phyloP scores from a whole-genome alignment of 495 filamentous ascomycete species.

The Daldinia grandis region DNA sequence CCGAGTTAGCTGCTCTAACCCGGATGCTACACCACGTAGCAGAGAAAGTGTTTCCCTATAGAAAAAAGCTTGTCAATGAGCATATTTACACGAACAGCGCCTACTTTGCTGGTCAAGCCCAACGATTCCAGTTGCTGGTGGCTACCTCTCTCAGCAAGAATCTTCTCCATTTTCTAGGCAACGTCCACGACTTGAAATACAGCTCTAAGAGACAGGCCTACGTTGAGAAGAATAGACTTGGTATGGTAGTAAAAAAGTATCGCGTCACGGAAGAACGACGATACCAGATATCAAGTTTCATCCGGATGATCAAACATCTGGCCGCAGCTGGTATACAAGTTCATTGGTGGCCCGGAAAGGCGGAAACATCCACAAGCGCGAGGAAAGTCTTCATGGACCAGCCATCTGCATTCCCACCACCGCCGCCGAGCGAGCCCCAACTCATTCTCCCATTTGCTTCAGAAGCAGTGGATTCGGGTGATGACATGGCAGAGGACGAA shows the following conservation, averaged over 20 bases:
- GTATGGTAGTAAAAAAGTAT: background rate
- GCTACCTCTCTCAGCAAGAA: background rate
- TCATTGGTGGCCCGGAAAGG: background rate
- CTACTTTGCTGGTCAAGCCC: constrained; percentile 19
- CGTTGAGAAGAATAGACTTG: background rate
- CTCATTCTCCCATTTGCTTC: background rate
- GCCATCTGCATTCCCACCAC: background rate
- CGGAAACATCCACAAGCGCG: background rate
- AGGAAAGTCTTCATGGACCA: background rate
- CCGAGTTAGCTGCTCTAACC: background rate
- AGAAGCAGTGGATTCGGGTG: background rate
- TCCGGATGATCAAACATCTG: constrained; percentile 4
- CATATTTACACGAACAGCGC: constrained; percentile 19
- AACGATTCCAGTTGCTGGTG: constrained; percentile 10
- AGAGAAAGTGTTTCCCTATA: constrained; percentile 4
- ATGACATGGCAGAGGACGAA: background rate
- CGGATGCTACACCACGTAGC: background rate
- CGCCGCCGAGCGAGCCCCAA: background rate
- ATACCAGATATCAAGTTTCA: background rate
- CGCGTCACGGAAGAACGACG: constrained; percentile 21
- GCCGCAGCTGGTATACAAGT: constrained; percentile 15
- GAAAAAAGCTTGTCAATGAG: background rate
- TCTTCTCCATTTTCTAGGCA: constrained; percentile 6
- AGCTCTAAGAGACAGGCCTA: background rate
- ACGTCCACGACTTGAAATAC: constrained; percentile 10